Percentiles rank a stretch among this genome's conserved stretches.
These are phyloP conservation scores for Dipodascus geniculatus DNA, from an alignment of 805 yeast species.

Conservation along the genomic window DNA sequence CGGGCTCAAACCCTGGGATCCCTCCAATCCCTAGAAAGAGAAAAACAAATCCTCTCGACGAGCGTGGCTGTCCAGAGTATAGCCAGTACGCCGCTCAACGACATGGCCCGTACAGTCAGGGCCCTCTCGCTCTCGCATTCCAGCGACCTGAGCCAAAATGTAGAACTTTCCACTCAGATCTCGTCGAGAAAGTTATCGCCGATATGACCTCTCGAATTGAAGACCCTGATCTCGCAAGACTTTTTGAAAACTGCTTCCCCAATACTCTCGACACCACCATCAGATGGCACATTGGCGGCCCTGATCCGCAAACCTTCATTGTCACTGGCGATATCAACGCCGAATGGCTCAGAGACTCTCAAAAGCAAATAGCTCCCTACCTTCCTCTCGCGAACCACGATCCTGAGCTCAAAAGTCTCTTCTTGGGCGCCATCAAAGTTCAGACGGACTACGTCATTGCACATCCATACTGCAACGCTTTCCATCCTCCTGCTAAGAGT, in stretches of 20 bases:
- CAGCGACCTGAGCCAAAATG: slow-evolving; percentile 68
- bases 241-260: slow-evolving; percentile 76
- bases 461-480: slow-evolving; percentile 83
- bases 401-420: slow-evolving; percentile 34
- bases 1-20: not conserved
- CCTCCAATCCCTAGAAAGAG: not conserved
- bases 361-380: slow-evolving; percentile 70
- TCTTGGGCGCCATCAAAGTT: slow-evolving; percentile 70
- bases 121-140: slow-evolving; percentile 46
- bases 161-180: slow-evolving; percentile 55
- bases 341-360: slow-evolving; percentile 84
- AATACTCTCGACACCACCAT: slow-evolving; percentile 84
- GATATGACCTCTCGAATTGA: slow-evolving; percentile 39
- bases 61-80: slow-evolving; percentile 45
- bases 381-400: slow-evolving; percentile 49
- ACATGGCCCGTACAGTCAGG: slow-evolving; percentile 49
- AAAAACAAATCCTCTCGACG: not conserved
- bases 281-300: slow-evolving; percentile 44
- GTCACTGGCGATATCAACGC: slow-evolving; percentile 93
- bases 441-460: slow-evolving; percentile 53
- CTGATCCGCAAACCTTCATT: slow-evolving; percentile 51
- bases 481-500: slow-evolving; percentile 56
- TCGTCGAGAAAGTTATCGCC: slow-evolving; percentile 48
- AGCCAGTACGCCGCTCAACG: slow-evolving; percentile 41
- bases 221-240: slow-evolving; percentile 57